Percentiles rank a stretch among this genome's conserved stretches.
Evolutionary conservation across 768 basidiomycete species (phyloP).

Genomic region (Leccinum subgranulosum): DNA sequence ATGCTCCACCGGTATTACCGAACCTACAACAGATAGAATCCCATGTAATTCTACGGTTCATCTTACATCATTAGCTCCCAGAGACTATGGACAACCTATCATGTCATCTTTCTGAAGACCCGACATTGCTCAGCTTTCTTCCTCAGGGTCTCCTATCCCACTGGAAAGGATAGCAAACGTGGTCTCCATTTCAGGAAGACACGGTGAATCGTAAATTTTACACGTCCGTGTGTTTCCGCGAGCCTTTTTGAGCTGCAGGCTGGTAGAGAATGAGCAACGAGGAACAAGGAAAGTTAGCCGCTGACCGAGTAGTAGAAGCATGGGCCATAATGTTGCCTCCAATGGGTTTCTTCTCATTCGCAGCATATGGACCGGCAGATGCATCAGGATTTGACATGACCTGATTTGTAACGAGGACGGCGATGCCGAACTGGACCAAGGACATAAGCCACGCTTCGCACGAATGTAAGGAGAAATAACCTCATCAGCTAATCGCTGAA

Average conservation of each 20-base stretch:
- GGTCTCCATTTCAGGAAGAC: conserved; percentile 93
- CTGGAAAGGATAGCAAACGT: conserved; percentile 90
- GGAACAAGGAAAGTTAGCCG: not conserved
- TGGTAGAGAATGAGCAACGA: conserved; percentile 28
- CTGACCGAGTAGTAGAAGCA: conserved; percentile 92
- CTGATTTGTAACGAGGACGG: conserved; percentile 96
- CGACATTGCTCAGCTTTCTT: conserved; percentile 51
- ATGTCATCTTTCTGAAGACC: not conserved
- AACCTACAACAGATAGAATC: conserved; percentile 11
- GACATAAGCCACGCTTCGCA: conserved; percentile 1
- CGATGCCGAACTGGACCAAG: conserved; percentile 81
- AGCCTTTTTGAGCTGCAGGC: conserved; percentile 88
- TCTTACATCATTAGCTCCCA: conserved; percentile 4
- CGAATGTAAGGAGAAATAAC: conserved; percentile 41
- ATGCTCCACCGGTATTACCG: not conserved
- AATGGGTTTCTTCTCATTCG: conserved; percentile 96
- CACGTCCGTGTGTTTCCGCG: conserved; percentile 90
- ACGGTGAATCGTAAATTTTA: conserved; percentile 98
- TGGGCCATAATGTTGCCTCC: conserved; percentile 99
- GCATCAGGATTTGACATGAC: conserved; percentile 99
- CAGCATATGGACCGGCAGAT: conserved; percentile 80
- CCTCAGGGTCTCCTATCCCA: conserved; percentile 94
- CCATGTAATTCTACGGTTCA: conserved; percentile 7
- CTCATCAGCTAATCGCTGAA: conserved; percentile 95
- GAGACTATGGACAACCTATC: not conserved